Base-by-base conservation (phyloP, 768 basidiomycete species). In the Favolaschia claudopus region DNA sequence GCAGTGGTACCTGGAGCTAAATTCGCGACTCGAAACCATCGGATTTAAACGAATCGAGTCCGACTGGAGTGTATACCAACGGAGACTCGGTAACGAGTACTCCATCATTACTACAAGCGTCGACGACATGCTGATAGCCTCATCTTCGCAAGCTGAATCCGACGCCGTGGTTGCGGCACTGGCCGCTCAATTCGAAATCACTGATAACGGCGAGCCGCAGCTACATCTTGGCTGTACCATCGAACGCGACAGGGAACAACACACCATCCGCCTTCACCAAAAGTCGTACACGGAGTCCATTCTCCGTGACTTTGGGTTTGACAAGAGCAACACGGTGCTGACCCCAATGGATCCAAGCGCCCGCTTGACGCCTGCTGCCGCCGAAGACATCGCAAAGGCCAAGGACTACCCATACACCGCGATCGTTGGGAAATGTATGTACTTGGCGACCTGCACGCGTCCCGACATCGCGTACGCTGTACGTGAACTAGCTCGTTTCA, bases 341-440 rank as follows among this genome's bases (percentile, higher is more conserved):
- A 64, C 63, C 0, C 69, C 64, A 4, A 64, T 70, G 58, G 66
- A 60, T 19, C 28, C 64, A 1, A 40, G 55, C 14, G n/a, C 34
- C 1, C 44, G 53, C 2, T 52, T 71, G 1, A 20, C 38, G 0
- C 32, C 45, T 1, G 19, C 32, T 5, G 39, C 52, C 10, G 32
- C 31, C 2, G 61, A 66, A 1, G 62, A 68, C 12, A 22, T 1
- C 0, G 24, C 29, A 10, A 43, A 42, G 9, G 48, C 42, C 27
- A 19, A 33, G 19, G 34, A 45, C 0, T 65, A 58, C 31, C 24
- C 57, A 0, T 69, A 67, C 31, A 22, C 29, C 0, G 40, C 50
- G 0, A 38, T 70, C 0, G 64, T 70, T 1, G 67, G 65, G 13
- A 68, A 47, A 0, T 29, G 65, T 0, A 72, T 69, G 58, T 70